Percentiles rank a stretch among this genome's conserved stretches.
phyloP scores from a whole-genome alignment of 352 stramenopile genomes.

The Phytophthora litchii region DNA sequence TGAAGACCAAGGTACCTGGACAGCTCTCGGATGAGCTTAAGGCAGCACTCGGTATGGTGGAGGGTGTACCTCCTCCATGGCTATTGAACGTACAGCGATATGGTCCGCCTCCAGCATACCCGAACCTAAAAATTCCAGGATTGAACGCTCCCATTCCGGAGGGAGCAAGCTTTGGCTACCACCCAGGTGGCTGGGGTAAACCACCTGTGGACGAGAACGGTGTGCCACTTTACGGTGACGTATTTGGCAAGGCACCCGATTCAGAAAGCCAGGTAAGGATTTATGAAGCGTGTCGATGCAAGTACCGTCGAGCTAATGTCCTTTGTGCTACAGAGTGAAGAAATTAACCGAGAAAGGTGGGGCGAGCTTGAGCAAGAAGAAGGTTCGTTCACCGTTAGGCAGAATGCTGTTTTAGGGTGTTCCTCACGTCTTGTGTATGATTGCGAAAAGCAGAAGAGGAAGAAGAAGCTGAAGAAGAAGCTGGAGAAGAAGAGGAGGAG shows the following conservation, averaged over 20 bases:
- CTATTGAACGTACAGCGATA: constrained; percentile 99
- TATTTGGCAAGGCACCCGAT: constrained; percentile 84
- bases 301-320: constrained; percentile 4
- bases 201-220: constrained; percentile 96
- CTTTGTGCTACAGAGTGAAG: constrained; percentile 33
- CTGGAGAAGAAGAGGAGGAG: constrained; percentile 60
- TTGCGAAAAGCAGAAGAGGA: constrained; percentile 32
- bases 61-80: constrained; percentile 95
- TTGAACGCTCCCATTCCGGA: constrained; percentile 97
- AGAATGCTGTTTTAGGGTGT: constrained; percentile 1
- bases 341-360: constrained; percentile 72
- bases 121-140: constrained; percentile 96
- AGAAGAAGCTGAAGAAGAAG: constrained; percentile 40
- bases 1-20: constrained; percentile 91
- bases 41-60: constrained; percentile 95
- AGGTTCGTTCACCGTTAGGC: constrained; percentile 34
- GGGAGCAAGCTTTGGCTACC: constrained; percentile 95
- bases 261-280: constrained; percentile 33
- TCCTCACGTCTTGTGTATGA: constrained; percentile 1
- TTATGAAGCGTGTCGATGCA: background rate
- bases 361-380: constrained; percentile 73
- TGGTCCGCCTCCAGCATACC: constrained; percentile 96
- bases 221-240: constrained; percentile 96
- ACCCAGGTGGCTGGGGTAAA: constrained; percentile 97
- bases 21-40: constrained; percentile 87